Conservation (phyloP, 2,329 filamentous ascomycete genomes). For the Cryphonectria japonica region DNA sequence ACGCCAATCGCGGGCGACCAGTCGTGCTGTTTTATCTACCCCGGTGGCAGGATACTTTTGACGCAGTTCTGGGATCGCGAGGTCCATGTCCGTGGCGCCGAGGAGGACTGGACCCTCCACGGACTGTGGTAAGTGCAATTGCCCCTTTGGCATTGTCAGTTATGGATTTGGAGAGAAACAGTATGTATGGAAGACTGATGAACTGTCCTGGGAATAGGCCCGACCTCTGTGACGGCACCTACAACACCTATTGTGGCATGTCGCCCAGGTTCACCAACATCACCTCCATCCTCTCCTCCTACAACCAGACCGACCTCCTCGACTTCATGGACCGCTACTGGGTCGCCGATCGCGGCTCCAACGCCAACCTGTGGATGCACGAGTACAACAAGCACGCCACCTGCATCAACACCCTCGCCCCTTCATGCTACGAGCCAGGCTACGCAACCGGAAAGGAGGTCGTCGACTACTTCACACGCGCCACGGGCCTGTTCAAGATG, state of each 20-base stretch:
- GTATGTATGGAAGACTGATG: neutral
- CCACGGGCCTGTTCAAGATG: slow-evolving; percentile 45
- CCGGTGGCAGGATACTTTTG: slow-evolving; percentile 46
- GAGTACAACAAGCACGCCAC: slow-evolving; percentile 76
- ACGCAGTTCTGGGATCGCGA: slow-evolving; percentile 51
- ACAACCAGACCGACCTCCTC: slow-evolving; percentile 45
- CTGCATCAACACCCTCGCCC: slow-evolving; percentile 70
- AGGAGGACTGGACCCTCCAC: slow-evolving; percentile 50
- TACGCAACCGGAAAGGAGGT: slow-evolving; percentile 46
- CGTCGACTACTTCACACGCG: slow-evolving; percentile 50
- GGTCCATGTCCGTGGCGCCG: slow-evolving; percentile 44
- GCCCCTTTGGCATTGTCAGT: neutral
- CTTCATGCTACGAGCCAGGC: slow-evolving; percentile 58
- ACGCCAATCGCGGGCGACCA: slow-evolving; percentile 38
- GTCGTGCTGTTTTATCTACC: slow-evolving; percentile 48
- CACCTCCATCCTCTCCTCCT: slow-evolving; percentile 45
- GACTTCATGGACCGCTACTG: slow-evolving; percentile 49
- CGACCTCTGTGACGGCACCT: slow-evolving; percentile 49
- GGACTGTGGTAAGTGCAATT: slow-evolving; percentile 45
- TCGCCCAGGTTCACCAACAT: slow-evolving; percentile 48
- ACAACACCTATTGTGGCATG: slow-evolving; percentile 48
- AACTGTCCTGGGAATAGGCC: slow-evolving; percentile 37
- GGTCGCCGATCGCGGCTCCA: slow-evolving; percentile 45
- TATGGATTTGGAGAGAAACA: neutral
- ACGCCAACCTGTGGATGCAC: slow-evolving; percentile 64